Evolutionary conservation across 2,329 filamentous ascomycete genomes (phyloP).

Genomic region (Aspergillus japonicus): DNA sequence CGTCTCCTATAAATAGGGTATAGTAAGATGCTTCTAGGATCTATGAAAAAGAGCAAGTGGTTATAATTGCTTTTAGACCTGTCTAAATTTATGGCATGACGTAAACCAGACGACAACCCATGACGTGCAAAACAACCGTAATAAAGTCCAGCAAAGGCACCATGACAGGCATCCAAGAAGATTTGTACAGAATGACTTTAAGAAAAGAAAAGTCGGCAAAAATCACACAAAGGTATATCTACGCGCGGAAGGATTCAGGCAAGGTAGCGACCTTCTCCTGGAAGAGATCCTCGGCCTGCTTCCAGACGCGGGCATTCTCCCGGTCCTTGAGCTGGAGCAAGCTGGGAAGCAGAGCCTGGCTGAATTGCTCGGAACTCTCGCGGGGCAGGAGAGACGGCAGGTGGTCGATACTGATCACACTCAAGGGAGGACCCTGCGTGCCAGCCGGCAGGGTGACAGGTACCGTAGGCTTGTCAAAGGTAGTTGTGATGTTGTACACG

Average conservation of each 20-base stretch:
- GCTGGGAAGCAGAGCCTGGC: conserved; percentile 71
- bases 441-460: conserved; percentile 57
- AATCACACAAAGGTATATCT: neutral
- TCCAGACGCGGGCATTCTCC: conserved; percentile 72
- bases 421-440: conserved; percentile 60
- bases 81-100: neutral
- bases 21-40: neutral
- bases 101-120: neutral
- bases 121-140: neutral
- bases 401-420: conserved; percentile 86
- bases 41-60: neutral
- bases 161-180: neutral
- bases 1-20: neutral
- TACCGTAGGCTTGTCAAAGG: conserved; percentile 85
- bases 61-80: neutral
- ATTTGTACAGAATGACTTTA: neutral
- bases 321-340: conserved; percentile 76
- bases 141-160: neutral
- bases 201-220: neutral
- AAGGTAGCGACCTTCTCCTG: conserved; percentile 74
- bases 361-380: conserved; percentile 85
- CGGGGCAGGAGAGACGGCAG: conserved; percentile 79
- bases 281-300: conserved; percentile 79
- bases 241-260: conserved; percentile 39
- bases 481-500: conserved; percentile 80